These are phyloP conservation scores for Butyriboletus loyo DNA, from an alignment of 768 basidiomycete species.

Conservation along the genomic window DNA sequence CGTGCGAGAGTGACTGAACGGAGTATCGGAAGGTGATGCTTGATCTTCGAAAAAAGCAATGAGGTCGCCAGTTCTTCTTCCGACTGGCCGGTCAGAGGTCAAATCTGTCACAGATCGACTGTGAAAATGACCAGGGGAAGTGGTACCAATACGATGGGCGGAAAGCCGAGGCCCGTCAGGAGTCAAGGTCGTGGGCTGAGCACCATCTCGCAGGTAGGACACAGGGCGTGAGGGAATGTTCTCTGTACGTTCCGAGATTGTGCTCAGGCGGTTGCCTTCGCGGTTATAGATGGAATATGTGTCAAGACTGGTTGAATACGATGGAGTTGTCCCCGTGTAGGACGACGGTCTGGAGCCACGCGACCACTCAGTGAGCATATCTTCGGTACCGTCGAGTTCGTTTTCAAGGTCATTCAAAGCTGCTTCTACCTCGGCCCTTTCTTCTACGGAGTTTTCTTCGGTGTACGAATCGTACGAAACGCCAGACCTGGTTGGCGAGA, in stretches of 20 bases:
- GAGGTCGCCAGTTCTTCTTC: slow-evolving; percentile 63
- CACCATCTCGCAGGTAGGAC: slow-evolving; percentile 38
- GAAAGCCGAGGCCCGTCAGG: slow-evolving; percentile 50
- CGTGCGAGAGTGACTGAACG: slow-evolving; percentile 49
- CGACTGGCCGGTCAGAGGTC: slow-evolving; percentile 41
- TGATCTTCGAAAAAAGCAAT: slow-evolving; percentile 72
- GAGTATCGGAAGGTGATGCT: slow-evolving; percentile 36
- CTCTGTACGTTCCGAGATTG: slow-evolving; percentile 77
- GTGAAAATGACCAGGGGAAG: slow-evolving; percentile 43
- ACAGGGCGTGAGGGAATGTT: slow-evolving; percentile 57
- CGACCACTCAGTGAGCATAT: slow-evolving; percentile 67
- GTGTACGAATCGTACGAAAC: slow-evolving; percentile 51
- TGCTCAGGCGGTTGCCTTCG: slow-evolving; percentile 57
- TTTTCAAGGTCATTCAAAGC: slow-evolving; percentile 64
- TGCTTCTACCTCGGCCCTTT: slow-evolving; percentile 60
- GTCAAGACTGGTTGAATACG: slow-evolving; percentile 37
- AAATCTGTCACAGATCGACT: slow-evolving; percentile 60
- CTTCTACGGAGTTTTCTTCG: slow-evolving; percentile 49
- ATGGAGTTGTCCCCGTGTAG: slow-evolving; percentile 32
- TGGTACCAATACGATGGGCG: slow-evolving; percentile 35
- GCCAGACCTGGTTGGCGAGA: slow-evolving; percentile 50
- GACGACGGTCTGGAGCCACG: slow-evolving; percentile 35
- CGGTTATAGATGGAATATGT: slow-evolving; percentile 38
- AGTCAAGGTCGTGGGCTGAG: slow-evolving; percentile 37
- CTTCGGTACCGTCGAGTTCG: slow-evolving; percentile 63